A percentile compares a stretch with the other conserved stretches of the same genome.
Conservation (phyloP, 2,329 filamentous ascomycete species). For the Aureobasidium melanogenum region DNA sequence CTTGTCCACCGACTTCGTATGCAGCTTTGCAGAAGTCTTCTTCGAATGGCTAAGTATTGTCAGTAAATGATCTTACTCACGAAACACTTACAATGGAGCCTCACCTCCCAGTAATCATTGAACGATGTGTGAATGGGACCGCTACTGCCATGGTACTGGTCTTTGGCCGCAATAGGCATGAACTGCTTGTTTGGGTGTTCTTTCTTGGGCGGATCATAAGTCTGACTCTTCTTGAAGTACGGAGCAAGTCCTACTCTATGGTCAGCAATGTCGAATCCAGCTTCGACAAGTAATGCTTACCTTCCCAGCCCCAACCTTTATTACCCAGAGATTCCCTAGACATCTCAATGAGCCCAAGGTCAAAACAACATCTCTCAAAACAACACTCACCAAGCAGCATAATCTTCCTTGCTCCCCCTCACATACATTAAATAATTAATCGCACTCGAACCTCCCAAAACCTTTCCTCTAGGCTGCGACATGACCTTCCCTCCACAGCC, state of each 20-base stretch:
- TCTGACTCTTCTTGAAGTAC: conserved; percentile 26
- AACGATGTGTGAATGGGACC: conserved; percentile 24
- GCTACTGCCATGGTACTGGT: conserved; percentile 20
- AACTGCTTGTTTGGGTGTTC: conserved; percentile 19
- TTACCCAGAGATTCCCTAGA: not conserved
- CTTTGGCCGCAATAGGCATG: conserved; percentile 21
- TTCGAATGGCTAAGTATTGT: conserved; percentile 21
- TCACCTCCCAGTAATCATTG: conserved; percentile 26
- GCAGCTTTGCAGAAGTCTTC: conserved; percentile 28
- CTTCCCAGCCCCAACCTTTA: not conserved
- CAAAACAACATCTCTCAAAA: no score
- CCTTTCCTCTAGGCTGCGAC: conserved; percentile 28
- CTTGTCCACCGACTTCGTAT: conserved; percentile 23
- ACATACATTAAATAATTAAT: conserved; percentile 33
- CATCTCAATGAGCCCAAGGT: not conserved
- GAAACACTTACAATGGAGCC: not conserved
- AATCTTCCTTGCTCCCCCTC: conserved; percentile 25
- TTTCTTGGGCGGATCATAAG: conserved; percentile 18
- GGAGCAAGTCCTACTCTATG: conserved; percentile 14
- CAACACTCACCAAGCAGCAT: conserved; percentile 27
- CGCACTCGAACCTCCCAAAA: conserved; percentile 30
- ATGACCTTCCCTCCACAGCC: conserved; percentile 21
- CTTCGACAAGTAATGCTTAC: not conserved
- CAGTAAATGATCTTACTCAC: not conserved
- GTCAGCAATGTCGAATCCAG: not conserved